These are phyloP conservation scores for Solanum tarijense DNA, from an alignment of 257 asterid species.

Conservation along the genomic window DNA sequence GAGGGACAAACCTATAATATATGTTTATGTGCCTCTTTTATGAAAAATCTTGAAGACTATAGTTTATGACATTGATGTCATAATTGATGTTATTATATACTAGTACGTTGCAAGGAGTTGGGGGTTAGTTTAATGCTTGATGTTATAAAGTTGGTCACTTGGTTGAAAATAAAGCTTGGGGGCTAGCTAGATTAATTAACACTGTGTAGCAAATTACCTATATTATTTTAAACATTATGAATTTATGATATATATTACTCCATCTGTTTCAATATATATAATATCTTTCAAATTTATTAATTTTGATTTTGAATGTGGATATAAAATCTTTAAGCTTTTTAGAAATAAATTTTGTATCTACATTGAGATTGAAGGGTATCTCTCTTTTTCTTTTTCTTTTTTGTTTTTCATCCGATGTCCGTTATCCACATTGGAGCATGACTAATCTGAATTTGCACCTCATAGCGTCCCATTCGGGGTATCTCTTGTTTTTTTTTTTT, in stretches of 20 bases:
- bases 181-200: not conserved
- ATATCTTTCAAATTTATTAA: not conserved
- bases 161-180: not conserved
- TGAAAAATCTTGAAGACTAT: not conserved
- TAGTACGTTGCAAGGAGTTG: not conserved
- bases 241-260: not conserved
- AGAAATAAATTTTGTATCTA: not conserved
- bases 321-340: not conserved
- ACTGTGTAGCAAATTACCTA: not conserved
- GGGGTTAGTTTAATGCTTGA: not conserved
- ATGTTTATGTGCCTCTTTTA: not conserved
- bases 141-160: not conserved
- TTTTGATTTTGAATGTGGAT: not conserved
- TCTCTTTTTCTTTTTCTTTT: not conserved
- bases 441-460: no score
- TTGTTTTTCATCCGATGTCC: no score
- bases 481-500: no score
- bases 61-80: not conserved
- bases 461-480: no score
- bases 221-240: not conserved
- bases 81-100: not conserved
- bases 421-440: not conserved
- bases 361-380: not conserved
- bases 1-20: not conserved
- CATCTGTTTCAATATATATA: not conserved